Base-by-base conservation (phyloP, 805 yeast genomes). In the Candida krabiensis region DNA sequence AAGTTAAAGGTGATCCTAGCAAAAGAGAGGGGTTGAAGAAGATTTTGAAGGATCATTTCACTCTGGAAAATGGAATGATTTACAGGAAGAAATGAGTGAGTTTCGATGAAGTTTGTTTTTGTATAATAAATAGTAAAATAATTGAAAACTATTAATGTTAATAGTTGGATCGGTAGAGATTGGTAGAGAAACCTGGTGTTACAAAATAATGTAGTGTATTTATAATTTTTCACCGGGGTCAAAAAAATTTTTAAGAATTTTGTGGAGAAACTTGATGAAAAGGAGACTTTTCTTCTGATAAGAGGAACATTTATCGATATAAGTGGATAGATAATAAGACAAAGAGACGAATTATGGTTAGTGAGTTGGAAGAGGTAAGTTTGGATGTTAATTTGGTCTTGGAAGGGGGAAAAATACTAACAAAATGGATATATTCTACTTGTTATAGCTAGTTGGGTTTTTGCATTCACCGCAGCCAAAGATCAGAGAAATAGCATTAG, bases 401-500 rank as follows among this genome's bases (percentile, higher is more conserved):
- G 14, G 3, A 7, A 12, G 4, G 3, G 6, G 16, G 11, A 11
- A 21, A n/a, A 22, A 9, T 11, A 11, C 53, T 29, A 39, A 37
- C 41, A 19, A 31, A 31, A 9, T 6, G 11, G 40, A 23, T 21
- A 8, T 21, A 21, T 21, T 21, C n/a, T n/a, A n/a, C n/a, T n/a
- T 21, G 7, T 21, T 11, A 11, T 37, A 75, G 67, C 67, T 90
- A 30, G 95, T 88, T 16, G 79, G 73, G 33, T 89, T 90, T 56
- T 69, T 90, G 44, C 96, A 86, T 59, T 78, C 91, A 6, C 83
- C 86, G 2, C 87, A 84, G 55, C 81, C 85, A 2, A 83, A 83
- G 9, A 86, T 88, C 22, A 79, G 83, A 42, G 87, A 83, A 50
- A 82, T 89, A 40, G 97, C 97, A 0, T 68, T 90, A 33, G 93